Conservation (phyloP, 345 rosid genomes). For the Eucalyptus rudis region DNA sequence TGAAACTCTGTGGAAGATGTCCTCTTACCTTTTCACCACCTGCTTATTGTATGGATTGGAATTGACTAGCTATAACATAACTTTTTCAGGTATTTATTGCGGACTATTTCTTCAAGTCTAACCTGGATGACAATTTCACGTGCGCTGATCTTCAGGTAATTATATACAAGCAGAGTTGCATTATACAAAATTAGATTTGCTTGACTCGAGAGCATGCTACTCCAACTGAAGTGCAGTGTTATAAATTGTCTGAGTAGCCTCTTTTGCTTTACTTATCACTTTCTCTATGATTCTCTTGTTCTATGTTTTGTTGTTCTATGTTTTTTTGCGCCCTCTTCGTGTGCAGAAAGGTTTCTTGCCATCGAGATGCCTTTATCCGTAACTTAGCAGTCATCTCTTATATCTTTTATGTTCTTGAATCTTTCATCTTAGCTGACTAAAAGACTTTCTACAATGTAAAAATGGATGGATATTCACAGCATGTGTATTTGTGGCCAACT, state of each 20-base stretch:
- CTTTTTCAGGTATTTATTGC: conserved; percentile 71
- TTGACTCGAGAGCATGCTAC: neutral
- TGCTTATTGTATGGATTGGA: neutral
- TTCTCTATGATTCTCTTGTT: neutral
- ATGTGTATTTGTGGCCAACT: neutral
- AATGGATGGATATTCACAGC: neutral
- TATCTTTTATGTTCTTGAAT: neutral
- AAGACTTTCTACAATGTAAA: neutral
- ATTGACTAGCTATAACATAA: neutral
- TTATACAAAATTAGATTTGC: neutral
- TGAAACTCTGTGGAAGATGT: neutral
- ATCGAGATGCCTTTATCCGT: neutral
- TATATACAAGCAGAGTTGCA: neutral
- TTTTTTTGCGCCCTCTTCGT: neutral
- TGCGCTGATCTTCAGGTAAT: conserved; percentile 67
- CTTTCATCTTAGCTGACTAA: neutral
- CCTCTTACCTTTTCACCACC: neutral
- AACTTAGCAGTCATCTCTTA: neutral
- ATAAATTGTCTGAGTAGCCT: neutral
- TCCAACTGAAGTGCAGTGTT: neutral
- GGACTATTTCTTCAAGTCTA: conserved; percentile 87
- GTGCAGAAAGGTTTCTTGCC: neutral
- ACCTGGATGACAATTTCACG: conserved; percentile 54
- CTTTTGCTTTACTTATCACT: neutral
- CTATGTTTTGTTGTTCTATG: neutral